A percentile compares a stretch with the other conserved stretches of the same genome.
These are phyloP conservation scores for Vanrija sp. DNA, from an alignment of 1,284 basidiomycete genomes.

Conservation along the genomic window DNA sequence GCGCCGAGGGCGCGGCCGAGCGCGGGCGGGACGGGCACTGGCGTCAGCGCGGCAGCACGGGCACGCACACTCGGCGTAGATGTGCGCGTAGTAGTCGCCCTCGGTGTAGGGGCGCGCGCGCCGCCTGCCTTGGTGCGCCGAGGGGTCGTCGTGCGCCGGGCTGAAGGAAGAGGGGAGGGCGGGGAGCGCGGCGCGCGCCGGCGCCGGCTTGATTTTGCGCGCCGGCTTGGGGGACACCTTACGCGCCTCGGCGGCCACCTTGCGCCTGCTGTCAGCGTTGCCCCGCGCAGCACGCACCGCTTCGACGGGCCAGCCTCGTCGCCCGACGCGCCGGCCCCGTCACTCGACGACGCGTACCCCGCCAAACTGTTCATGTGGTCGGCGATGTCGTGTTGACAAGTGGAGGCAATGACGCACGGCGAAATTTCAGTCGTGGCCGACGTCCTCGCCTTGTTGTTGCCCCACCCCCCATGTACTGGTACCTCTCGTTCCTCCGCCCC, in stretches of 20 bases:
- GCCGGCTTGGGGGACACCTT: too few species aligned
- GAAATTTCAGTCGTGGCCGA: constrained; percentile 1
- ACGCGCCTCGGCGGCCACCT: not conserved
- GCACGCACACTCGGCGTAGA: constrained; percentile 38
- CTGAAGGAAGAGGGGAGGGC: constrained; percentile 3
- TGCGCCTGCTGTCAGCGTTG: not conserved
- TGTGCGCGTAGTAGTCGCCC: constrained; percentile 46
- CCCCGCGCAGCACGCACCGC: not conserved
- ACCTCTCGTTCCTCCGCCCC: constrained; percentile 48
- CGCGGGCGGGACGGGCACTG: constrained; percentile 7
- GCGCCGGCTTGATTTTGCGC: not conserved
- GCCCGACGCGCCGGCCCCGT: too few species aligned
- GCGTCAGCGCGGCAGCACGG: not conserved
- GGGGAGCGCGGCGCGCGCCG: constrained; percentile 9
- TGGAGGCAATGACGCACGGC: too few species aligned
- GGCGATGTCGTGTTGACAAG: constrained; percentile 1
- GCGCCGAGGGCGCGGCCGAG: constrained; percentile 20
- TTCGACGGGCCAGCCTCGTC: not conserved
- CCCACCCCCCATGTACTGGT: constrained; percentile 44
- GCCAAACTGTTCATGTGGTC: not conserved
- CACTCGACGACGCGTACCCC: not conserved
- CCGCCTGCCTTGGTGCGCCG: constrained; percentile 39
- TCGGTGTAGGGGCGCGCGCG: constrained; percentile 44
- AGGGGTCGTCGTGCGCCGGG: constrained; percentile 30
- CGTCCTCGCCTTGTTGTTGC: not conserved